Conservation (phyloP, 129 eudicot genomes). For the Tanacetum coccineum region DNA sequence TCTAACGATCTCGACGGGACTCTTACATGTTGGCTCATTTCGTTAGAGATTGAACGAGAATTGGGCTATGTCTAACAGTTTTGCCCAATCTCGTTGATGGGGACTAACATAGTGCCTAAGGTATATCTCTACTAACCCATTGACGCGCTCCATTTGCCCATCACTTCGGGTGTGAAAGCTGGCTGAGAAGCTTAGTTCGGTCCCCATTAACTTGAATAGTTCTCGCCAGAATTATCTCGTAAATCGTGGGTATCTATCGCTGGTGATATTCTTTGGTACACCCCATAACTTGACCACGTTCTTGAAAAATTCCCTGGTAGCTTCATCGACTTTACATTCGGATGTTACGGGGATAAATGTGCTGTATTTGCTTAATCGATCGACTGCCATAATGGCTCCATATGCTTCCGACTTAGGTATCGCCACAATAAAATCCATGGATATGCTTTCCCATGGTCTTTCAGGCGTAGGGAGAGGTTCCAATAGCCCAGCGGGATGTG, state of each 20-base stretch:
- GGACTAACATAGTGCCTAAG: not conserved
- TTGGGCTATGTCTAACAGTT: not conserved
- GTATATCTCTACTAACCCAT: not conserved
- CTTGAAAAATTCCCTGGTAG: not conserved
- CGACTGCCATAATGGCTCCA: not conserved
- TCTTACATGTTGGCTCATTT: not conserved
- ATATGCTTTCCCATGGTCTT: not conserved
- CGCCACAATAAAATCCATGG: not conserved
- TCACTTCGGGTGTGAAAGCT: too few species aligned
- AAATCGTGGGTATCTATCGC: too few species aligned
- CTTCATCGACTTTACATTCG: not conserved
- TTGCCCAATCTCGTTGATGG: not conserved
- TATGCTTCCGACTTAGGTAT: not conserved
- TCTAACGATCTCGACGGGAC: not conserved
- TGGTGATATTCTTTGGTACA: not conserved
- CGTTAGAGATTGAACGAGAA: not conserved
- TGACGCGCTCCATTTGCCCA: too few species aligned
- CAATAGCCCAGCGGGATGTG: not conserved
- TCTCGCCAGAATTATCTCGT: too few species aligned
- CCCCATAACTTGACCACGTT: constrained; percentile 4
- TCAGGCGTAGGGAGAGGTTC: not conserved
- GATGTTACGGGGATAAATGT: not conserved
- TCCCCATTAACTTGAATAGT: too few species aligned
- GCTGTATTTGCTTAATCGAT: not conserved
- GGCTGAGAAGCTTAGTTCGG: too few species aligned